A percentile compares a stretch with the other conserved stretches of the same genome.
Evolutionary conservation across 768 basidiomycete genomes (phyloP).

Genomic region (Kwoniella dendrophila): DNA sequence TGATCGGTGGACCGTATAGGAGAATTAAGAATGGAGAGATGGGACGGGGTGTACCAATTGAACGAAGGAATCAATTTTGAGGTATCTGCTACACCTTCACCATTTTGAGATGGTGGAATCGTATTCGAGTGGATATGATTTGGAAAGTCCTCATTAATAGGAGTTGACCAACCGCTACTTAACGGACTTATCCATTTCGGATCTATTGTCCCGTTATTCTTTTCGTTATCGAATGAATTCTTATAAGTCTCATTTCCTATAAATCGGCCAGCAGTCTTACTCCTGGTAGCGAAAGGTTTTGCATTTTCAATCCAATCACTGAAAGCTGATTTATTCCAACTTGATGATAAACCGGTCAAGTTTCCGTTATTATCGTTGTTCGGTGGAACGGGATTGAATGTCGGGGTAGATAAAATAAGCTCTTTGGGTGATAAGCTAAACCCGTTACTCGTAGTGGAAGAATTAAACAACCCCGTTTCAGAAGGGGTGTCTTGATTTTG

Average conservation of each 20-base stretch:
- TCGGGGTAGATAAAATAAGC: no score
- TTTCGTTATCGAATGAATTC: neutral
- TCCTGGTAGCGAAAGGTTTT: no score
- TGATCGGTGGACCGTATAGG: neutral
- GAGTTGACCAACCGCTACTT: slow-evolving; percentile 18
- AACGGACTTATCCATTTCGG: slow-evolving; percentile 22
- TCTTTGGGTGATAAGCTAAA: no score
- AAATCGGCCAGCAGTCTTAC: no score
- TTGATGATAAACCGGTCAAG: neutral
- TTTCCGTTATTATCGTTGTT: neutral
- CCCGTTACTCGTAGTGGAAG: neutral
- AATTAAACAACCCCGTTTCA: neutral
- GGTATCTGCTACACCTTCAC: neutral
- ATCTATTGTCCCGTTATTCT: slow-evolving; percentile 28
- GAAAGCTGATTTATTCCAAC: slow-evolving; percentile 9
- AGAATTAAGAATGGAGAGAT: neutral
- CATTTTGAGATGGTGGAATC: neutral
- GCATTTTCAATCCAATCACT: no score
- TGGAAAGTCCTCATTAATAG: slow-evolving; percentile 12
- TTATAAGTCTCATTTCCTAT: no score
- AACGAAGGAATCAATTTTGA: neutral
- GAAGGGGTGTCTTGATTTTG: neutral
- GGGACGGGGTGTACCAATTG: neutral
- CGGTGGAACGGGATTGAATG: no score
- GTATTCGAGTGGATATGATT: neutral